Base-by-base conservation (phyloP, 495 filamentous ascomycete genomes). In the Parathielavia appendiculata region DNA sequence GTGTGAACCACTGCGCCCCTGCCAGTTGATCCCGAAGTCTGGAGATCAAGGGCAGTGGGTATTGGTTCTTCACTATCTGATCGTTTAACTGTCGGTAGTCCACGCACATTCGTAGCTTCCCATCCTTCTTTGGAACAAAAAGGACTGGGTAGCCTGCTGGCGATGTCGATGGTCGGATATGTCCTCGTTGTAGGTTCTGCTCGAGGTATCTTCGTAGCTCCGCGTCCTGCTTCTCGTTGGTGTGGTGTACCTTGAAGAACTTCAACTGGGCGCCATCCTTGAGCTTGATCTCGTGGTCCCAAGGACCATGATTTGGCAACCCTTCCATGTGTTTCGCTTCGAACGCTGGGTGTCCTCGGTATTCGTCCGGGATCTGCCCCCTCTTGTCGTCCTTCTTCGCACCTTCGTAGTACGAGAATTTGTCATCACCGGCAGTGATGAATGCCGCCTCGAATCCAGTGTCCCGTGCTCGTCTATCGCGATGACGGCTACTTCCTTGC, bases 41-140 rank as follows among this genome's bases (percentile, higher is more conserved):
- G 4, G 8, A 8, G 17, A 59, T 59, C 30, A 54, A 14, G 0
- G 49, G 57, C 34, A 59, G 26, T 0, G 32, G 41, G 34, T 59
- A 59, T 5, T 40, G 39, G 20, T 59, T 59, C 30, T 59, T 59
- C 4, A 58, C 39, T 0, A 38, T 58, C 11, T 44, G 9, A 5
- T 36, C 26, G 26, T 58, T 52, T 9, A 58, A n/a, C 19, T 35
- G 8, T 45, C 30, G 39, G 40, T 58, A 58, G 39, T 58, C 47
- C 5, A 58, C 26, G 20, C 6, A 43, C 16, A 58, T 22, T 22
- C 23, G 16, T 6, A 51, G 47, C 26, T 52, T 47, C 20, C 47
- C n/a, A 36, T 51, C 26, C 30, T 58, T 58, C 26, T 58, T 58
- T 11, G 16, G 47, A 13, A 58, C n/a, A n/a, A n/a, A n/a, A n/a